Base-by-base conservation (phyloP, 208 protist species). In the Wallacemonas sp. region DNA sequence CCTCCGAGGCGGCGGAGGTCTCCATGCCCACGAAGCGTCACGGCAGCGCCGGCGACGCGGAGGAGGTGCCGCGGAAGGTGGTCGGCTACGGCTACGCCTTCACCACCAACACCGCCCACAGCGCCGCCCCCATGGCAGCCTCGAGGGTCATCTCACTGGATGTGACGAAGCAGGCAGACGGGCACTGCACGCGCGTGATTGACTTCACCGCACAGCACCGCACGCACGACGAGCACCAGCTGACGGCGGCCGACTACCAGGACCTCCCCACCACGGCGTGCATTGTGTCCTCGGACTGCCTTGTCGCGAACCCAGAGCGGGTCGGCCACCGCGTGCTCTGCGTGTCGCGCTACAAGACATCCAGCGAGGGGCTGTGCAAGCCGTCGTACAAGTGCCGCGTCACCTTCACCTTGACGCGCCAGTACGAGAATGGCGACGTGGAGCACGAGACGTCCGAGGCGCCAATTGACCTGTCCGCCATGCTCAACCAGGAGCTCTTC, bases 351-450 rank as follows among this genome's bases (percentile, higher is more conserved):
- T 91, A 85, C 61, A 91, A 91, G 33, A 87, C 84, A 0, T 73
- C 71, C 61, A 67, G 29, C 8, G 81, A 91, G 38, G 84, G 81
- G 8, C 76, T 91, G 16, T 91, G 84, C 66, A 91, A 91, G 67
- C 72, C 81, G 26, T 91, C 84, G 22, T 82, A 84, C 61, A 87
- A 91, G 75, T 91, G 74, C 31, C 85, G 84, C 63, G 64, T 91
- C 33, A 61, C 59, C 5, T 59, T 91, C 41, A 77, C 67, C 2
- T 48, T 91, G 0, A 65, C 76, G 23, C 81, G 81, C 38, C 67
- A 77, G 42, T 74, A 67, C 59, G 75, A 73, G 23, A 72, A 23
- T 20, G 72, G 57, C 20, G 57, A 75, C 32, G 67, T 77, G 18
- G 72, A 75, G 33, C 55, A 63, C 0, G 76, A 77, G 39, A 48